phyloP scores from a whole-genome alignment of 1,284 basidiomycete genomes.

The Prillingera fragicola region DNA sequence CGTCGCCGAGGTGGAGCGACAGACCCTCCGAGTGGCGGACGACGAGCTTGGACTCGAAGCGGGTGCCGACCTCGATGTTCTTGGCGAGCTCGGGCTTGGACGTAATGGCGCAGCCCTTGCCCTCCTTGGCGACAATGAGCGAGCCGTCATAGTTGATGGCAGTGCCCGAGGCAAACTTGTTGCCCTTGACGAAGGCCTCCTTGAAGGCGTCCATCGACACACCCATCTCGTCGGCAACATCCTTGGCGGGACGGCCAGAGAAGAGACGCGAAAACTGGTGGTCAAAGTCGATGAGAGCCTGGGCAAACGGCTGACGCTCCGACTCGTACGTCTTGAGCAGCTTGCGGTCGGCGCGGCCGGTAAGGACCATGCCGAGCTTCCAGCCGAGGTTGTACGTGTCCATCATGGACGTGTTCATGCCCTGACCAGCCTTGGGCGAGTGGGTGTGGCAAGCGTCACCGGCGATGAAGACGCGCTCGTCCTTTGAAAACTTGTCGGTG shows the following conservation, averaged over 20 bases:
- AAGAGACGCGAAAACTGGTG: slow-evolving; percentile 36
- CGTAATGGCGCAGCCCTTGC: slow-evolving; percentile 3
- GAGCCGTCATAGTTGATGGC: slow-evolving; percentile 15
- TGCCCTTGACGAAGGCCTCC: slow-evolving; percentile 15
- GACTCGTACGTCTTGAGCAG: slow-evolving; percentile 50
- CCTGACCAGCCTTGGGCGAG: slow-evolving; percentile 39
- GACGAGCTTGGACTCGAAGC: slow-evolving; percentile 14
- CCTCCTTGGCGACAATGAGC: slow-evolving; percentile 8
- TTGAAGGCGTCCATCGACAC: slow-evolving; percentile 21
- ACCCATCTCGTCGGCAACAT: slow-evolving; percentile 17
- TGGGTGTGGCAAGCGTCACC: slow-evolving; percentile 43
- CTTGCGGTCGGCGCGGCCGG: slow-evolving; percentile 41
- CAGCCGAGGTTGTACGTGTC: slow-evolving; percentile 48
- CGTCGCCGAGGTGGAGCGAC: slow-evolving; percentile 24
- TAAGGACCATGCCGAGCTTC: slow-evolving; percentile 53
- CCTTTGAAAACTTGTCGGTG: slow-evolving; percentile 17
- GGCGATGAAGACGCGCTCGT: slow-evolving; percentile 35
- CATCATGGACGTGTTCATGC: slow-evolving; percentile 38
- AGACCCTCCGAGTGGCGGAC: slow-evolving; percentile 16
- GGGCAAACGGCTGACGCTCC: slow-evolving; percentile 44
- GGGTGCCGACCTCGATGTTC: slow-evolving; percentile 14
- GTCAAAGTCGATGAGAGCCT: slow-evolving; percentile 38
- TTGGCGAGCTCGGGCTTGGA: slow-evolving; percentile 10
- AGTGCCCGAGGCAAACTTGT: slow-evolving; percentile 17
- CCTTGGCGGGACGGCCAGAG: slow-evolving; percentile 19